These are phyloP conservation scores for Camellia lanceoleosa DNA, from an alignment of 148 eudicot genomes.

Conservation along the genomic window DNA sequence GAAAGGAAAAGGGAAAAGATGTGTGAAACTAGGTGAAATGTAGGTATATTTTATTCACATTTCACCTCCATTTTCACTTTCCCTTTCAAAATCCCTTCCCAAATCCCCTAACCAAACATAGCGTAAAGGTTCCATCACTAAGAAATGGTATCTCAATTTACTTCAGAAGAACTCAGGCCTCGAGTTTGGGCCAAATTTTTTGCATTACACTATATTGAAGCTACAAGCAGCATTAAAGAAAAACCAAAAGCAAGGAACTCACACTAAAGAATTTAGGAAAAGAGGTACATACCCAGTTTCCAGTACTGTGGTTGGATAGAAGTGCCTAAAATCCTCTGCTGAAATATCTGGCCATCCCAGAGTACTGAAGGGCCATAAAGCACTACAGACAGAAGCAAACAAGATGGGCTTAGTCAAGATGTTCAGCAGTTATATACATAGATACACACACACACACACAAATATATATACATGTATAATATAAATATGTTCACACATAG, in stretches of 20 bases:
- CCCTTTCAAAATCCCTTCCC: too few species aligned
- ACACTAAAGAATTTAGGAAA: neutral
- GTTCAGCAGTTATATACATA: neutral
- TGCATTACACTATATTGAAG: neutral
- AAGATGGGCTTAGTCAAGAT: conserved; percentile 2
- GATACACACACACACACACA: neutral
- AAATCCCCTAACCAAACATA: too few species aligned
- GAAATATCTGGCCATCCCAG: conserved; percentile 96
- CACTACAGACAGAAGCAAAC: conserved; percentile 37
- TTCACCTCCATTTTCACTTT: too few species aligned
- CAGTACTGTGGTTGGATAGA: conserved; percentile 93
- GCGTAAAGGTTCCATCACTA: neutral
- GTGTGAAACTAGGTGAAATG: too few species aligned
- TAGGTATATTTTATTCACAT: too few species aligned
- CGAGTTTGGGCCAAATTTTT: neutral
- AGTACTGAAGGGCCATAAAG: conserved; percentile 97
- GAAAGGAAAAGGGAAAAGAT: too few species aligned
- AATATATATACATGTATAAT: neutral
- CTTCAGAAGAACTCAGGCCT: neutral
- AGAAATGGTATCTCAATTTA: neutral
- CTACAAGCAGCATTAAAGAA: neutral
- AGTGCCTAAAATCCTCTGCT: conserved; percentile 71
- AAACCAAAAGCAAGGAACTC: conserved; percentile 4
- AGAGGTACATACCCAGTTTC: conserved; percentile 78
- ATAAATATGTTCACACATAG: neutral